Evolutionary conservation across 257 asterid genomes (phyloP).

Genomic region (Ilex aquifolium): DNA sequence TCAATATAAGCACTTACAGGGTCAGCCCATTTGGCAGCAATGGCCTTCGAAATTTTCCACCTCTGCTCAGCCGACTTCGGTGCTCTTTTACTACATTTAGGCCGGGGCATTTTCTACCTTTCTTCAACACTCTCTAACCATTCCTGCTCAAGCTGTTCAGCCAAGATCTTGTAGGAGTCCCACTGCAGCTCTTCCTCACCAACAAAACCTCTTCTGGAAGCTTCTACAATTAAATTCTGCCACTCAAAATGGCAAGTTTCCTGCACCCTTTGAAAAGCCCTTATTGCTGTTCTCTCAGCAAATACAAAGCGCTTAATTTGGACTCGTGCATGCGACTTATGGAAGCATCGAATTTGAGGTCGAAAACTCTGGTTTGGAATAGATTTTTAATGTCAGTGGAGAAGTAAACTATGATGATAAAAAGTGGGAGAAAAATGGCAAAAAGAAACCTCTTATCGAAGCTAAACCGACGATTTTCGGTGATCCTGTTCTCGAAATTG

Average conservation of each 20-base stretch:
- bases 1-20: slow-evolving; percentile 50
- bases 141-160: slow-evolving; percentile 49
- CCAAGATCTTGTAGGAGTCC: slow-evolving; percentile 63
- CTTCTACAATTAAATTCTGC: slow-evolving; percentile 73
- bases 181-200: slow-evolving; percentile 80
- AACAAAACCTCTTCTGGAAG: slow-evolving; percentile 56
- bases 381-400: no score
- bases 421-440: no score
- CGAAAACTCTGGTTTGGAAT: no score
- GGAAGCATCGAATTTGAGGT: no score
- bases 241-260: slow-evolving; percentile 73
- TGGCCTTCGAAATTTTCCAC: slow-evolving; percentile 79
- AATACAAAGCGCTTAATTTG: no score
- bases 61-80: slow-evolving; percentile 93
- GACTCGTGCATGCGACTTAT: no score
- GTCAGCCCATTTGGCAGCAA: slow-evolving; percentile 95
- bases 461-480: no score
- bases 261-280: slow-evolving; percentile 71
- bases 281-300: no score
- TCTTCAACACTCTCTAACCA: slow-evolving; percentile 66
- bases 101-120: slow-evolving; percentile 37
- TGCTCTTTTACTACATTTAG: slow-evolving; percentile 77
- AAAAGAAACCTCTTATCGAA: no score
- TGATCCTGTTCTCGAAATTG: no score
- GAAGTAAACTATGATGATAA: no score